phyloP scores from a whole-genome alignment of 208 protist genomes.

The Phytomonas francai region DNA sequence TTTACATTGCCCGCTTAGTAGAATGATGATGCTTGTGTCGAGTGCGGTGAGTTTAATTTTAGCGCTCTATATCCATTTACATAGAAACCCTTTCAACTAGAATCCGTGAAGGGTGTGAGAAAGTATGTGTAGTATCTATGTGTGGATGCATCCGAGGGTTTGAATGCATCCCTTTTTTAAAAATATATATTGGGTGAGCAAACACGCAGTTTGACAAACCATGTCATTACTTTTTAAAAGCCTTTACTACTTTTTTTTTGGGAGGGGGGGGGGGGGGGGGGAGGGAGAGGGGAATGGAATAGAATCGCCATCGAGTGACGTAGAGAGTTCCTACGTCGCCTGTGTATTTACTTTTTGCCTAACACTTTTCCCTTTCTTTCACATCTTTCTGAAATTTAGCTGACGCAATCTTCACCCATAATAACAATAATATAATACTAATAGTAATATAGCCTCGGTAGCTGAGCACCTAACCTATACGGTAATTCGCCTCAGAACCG shows the following conservation, averaged over 20 bases:
- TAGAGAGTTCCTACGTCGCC: neutral
- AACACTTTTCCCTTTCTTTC: neutral
- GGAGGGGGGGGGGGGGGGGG: too few species aligned
- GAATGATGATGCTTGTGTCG: neutral
- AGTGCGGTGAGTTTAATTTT: neutral
- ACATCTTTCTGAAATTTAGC: neutral
- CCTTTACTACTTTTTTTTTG: neutral
- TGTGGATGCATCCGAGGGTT: neutral
- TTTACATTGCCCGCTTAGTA: neutral
- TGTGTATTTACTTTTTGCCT: neutral
- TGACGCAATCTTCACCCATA: neutral
- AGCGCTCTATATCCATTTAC: neutral
- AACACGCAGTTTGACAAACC: constrained; percentile 7
- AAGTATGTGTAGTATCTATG: neutral
- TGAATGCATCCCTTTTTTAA: neutral
- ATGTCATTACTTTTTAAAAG: neutral
- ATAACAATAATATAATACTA: too few species aligned
- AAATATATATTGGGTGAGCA: neutral
- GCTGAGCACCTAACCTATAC: too few species aligned
- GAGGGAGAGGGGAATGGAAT: too few species aligned
- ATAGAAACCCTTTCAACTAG: constrained; percentile 11
- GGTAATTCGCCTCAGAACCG: neutral
- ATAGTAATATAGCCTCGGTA: too few species aligned
- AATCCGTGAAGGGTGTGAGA: neutral
- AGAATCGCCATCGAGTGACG: neutral